A percentile compares a stretch with the other conserved stretches of the same genome.
Evolutionary conservation across 768 basidiomycete genomes (phyloP).

Genomic region (Boletus patriciae): DNA sequence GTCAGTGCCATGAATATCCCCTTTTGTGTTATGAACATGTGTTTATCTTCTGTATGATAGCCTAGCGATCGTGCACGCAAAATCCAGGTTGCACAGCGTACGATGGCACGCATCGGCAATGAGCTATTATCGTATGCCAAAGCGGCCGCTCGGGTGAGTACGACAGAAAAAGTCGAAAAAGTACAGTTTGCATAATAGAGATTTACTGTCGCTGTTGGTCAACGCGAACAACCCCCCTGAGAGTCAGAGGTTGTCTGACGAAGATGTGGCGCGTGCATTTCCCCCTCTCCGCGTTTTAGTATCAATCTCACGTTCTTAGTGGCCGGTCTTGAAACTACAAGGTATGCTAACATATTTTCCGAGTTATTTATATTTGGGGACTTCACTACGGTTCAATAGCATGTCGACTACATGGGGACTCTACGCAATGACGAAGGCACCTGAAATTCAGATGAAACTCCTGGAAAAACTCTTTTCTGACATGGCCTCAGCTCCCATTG

Average conservation of each 20-base stretch:
- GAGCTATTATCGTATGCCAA: constrained; percentile 53
- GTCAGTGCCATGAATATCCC: constrained; percentile 29
- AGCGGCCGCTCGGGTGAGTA: constrained; percentile 28
- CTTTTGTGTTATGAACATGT: neutral
- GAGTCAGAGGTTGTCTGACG: constrained; percentile 23
- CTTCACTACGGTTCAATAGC: constrained; percentile 1
- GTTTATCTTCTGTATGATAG: constrained; percentile 13
- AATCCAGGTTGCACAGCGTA: constrained; percentile 34
- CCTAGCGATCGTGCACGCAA: constrained; percentile 19
- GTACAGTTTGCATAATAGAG: constrained; percentile 39
- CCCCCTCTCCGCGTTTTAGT: neutral
- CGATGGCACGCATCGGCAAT: constrained; percentile 51
- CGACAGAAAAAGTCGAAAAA: constrained; percentile 31
- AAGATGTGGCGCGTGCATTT: neutral
- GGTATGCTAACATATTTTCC: constrained; percentile 27
- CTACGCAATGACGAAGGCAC: constrained; percentile 50
- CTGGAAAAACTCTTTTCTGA: constrained; percentile 53
- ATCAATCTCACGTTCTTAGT: constrained; percentile 43
- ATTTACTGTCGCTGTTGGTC: constrained; percentile 56
- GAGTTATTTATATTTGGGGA: neutral
- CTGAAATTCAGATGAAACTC: constrained; percentile 53
- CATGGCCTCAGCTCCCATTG: constrained; percentile 33
- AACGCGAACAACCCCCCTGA: constrained; percentile 42
- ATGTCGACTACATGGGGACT: constrained; percentile 58
- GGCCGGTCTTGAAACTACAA: constrained; percentile 61